Evolutionary conservation across 495 filamentous ascomycete species (phyloP), one percentile per base, ranked within the genome.

Genomic region (Glonium stellatum): DNA sequence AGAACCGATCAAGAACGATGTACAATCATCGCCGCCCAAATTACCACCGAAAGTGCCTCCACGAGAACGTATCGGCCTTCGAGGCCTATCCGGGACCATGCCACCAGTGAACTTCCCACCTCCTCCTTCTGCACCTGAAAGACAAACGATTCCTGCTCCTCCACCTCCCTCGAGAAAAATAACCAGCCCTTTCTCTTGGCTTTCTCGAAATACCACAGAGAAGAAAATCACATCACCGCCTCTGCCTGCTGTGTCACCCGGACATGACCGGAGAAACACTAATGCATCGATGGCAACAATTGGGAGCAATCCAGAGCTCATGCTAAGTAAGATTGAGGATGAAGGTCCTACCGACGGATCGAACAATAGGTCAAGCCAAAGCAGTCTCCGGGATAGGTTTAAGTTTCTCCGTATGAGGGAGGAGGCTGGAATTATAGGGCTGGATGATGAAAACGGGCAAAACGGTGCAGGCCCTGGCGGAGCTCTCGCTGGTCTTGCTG

Each of bases 351-450:
- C 70, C 27, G 78, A 80, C 21, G 71, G 68, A 8, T 75, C 76
- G 60, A 75, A 67, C 75, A 73, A 55, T 79, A 80, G 23, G 72
- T 76, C 49, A 75, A 87, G 77, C 46, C 77, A 86, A 37, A 88
- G 85, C 60, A 92, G 85, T 65, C 72, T 96, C 48, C 84, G 87
- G 66, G 90, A 95, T 65, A 83, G 91, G 54, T 96, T 96, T 74
- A 93, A 92, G 76, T 70, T 88, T 65, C 75, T 93, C 34, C 80
- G 90, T 13, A 81, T 92, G 85, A 79, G 84, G 53, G 90, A 91
- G 70, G 90, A 95, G 73, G 86, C 82, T 0, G 78, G 80, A 2
- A 82, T 84, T 54, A 73, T 75, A 9, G 67, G 73, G 6, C 57
- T 79, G 11, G 69, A 71, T 11, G 76, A 72, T 15, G 80, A 83